Base-by-base conservation (phyloP, 768 basidiomycete species). In the Lenzites betulinus region DNA sequence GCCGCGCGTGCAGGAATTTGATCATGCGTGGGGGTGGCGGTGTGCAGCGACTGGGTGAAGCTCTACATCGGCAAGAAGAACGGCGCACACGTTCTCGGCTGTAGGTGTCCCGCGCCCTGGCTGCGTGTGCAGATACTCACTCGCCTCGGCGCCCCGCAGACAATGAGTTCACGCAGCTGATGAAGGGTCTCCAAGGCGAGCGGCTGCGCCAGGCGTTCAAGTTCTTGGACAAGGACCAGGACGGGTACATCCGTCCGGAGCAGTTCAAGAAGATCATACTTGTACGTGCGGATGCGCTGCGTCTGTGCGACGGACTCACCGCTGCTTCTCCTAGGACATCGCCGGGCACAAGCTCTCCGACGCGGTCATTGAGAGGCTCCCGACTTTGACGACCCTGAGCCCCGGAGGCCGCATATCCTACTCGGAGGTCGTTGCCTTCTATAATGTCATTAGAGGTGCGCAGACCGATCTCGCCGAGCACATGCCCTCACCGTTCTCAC, bases 181-280 rank as follows among this genome's bases (percentile, higher is more conserved):
- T 99, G 93, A 98, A 98, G 76, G 96, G 95, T 43, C 83, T 98
- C 57, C 97, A 98, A 77, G 97, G 95, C 70, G 97, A 99, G 76
- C 88, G 97, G 33, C 80, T 99, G 55, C 90, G 97, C 62, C 97
- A 99, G 76, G 90, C 95, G 25, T 99, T 98, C 81, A 90, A 86
- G 77, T 86, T 88, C 75, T 82, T 98, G 71, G 96, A 98, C 75
- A 77, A 80, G 50, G 90, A 96, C 70, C 85, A 90, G 70, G 92
- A 96, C 70, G 97, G 97, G 46, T 93, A 96, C 77, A 98, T 99
- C 75, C 81, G 79, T 64, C 92, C 95, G 18, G 92, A 93, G 53
- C 88, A 98, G 70, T 98, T 98, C 77, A 94, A 97, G 73, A 86
- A 84, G 64, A 98, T 98, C 71, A 93, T 99, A 71, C 75, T 95